Conservation (phyloP, 306 rosid genomes). For the Quercus glauca region DNA sequence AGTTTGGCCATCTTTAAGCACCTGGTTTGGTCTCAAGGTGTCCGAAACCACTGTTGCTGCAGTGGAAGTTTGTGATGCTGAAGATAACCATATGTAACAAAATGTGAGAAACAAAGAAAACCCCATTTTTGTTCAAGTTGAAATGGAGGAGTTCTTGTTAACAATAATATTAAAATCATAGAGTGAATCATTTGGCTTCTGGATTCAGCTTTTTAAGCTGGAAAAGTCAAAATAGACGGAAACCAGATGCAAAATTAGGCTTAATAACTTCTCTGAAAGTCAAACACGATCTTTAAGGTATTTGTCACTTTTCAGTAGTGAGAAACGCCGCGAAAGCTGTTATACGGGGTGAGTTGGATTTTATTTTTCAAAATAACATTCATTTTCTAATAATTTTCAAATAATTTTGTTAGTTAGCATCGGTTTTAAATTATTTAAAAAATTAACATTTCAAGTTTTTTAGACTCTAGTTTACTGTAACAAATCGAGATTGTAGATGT, state of each 20-base stretch:
- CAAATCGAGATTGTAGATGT: too few species aligned
- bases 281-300: background rate
- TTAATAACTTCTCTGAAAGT: background rate
- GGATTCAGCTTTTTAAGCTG: background rate
- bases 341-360: too few species aligned
- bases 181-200: background rate
- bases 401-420: too few species aligned
- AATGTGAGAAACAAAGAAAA: slow-evolving; percentile 2
- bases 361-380: too few species aligned
- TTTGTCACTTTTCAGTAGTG: too few species aligned
- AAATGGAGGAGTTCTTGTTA: background rate
- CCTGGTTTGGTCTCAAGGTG: slow-evolving; percentile 16
- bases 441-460: too few species aligned
- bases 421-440: too few species aligned
- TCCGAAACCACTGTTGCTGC: background rate
- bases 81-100: slow-evolving; percentile 5
- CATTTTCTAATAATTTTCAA: too few species aligned
- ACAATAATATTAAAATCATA: background rate
- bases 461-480: too few species aligned
- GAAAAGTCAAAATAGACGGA: background rate
- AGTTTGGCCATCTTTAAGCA: slow-evolving; percentile 17
- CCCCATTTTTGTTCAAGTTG: background rate
- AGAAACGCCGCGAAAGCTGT: too few species aligned
- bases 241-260: background rate
- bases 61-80: slow-evolving; percentile 6